Evolutionary conservation across 1,139 yeast species (phyloP).

Genomic region (Saccharomyces pastorianus): DNA sequence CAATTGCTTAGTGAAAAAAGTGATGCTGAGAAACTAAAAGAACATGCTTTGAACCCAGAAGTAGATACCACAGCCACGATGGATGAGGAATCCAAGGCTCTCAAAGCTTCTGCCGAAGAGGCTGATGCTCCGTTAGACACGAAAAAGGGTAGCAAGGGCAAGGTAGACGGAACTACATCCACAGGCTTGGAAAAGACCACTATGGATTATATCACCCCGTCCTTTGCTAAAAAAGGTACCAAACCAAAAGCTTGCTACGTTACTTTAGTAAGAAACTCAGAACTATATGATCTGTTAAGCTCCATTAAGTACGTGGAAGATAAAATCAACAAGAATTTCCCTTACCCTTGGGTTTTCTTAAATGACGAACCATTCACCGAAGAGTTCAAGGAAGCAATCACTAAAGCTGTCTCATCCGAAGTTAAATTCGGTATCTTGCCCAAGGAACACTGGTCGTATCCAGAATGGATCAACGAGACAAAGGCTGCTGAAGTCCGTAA

Average conservation of each 20-base stretch:
- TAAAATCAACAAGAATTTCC: slow-evolving; percentile 58
- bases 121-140: slow-evolving; percentile 1
- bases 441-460: slow-evolving; percentile 48
- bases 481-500: slow-evolving; percentile 48
- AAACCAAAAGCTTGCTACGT: slow-evolving; percentile 58
- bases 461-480: slow-evolving; percentile 51
- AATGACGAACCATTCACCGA: slow-evolving; percentile 63
- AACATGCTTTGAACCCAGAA: neutral
- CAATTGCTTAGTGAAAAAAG: neutral
- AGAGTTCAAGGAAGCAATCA: slow-evolving; percentile 42
- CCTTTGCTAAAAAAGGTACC: slow-evolving; percentile 12
- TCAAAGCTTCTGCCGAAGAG: slow-evolving; percentile 5
- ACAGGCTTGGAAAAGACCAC: neutral
- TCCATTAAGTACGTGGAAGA: slow-evolving; percentile 48
- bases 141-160: neutral
- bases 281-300: slow-evolving; percentile 47
- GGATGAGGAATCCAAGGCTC: slow-evolving; percentile 1
- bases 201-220: slow-evolving; percentile 8
- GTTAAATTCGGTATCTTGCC: slow-evolving; percentile 53
- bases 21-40: neutral
- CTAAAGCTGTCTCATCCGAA: slow-evolving; percentile 39
- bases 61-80: neutral
- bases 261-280: slow-evolving; percentile 61
- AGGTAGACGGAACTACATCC: no score
- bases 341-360: slow-evolving; percentile 73